These are phyloP conservation scores for Myochromella boudieri DNA, from an alignment of 768 basidiomycete genomes.

Conservation along the genomic window DNA sequence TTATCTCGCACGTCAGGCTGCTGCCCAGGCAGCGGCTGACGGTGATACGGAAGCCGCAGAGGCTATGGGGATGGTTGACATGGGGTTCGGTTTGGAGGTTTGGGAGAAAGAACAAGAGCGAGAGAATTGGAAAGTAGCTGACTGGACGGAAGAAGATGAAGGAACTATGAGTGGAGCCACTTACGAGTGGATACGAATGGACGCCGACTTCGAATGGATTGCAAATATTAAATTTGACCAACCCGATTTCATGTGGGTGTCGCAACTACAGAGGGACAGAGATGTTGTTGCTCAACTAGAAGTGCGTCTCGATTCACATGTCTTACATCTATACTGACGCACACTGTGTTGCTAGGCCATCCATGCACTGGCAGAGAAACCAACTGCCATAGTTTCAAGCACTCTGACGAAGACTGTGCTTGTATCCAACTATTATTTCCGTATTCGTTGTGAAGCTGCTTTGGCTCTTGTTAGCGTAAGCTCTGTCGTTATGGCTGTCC, in stretches of 20 bases:
- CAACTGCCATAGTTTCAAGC: slow-evolving; percentile 84
- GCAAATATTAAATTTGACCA: slow-evolving; percentile 90
- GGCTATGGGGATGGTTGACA: slow-evolving; percentile 91
- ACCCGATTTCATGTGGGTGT: slow-evolving; percentile 98
- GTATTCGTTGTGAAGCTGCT: slow-evolving; percentile 94
- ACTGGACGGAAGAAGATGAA: slow-evolving; percentile 98
- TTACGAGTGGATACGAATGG: slow-evolving; percentile 99
- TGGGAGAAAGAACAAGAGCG: slow-evolving; percentile 96
- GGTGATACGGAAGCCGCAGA: slow-evolving; percentile 91
- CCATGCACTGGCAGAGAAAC: slow-evolving; percentile 76
- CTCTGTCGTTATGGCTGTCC: neutral
- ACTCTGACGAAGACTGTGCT: slow-evolving; percentile 91
- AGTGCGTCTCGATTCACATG: slow-evolving; percentile 45
- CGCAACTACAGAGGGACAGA: slow-evolving; percentile 90
- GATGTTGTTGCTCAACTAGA: slow-evolving; percentile 98
- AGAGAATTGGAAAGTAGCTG: slow-evolving; percentile 94
- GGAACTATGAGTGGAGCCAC: slow-evolving; percentile 91
- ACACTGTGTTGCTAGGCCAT: slow-evolving; percentile 67
- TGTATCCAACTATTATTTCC: slow-evolving; percentile 94
- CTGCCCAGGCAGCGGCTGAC: slow-evolving; percentile 89
- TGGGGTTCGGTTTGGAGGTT: slow-evolving; percentile 89
- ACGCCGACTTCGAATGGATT: slow-evolving; percentile 99
- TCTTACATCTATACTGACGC: neutral
- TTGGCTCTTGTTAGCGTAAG: slow-evolving; percentile 78
- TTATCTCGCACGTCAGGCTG: slow-evolving; percentile 90